Evolutionary conservation across 192 early-diverging fungal species (phyloP), one percentile per base, ranked within the genome.

Genomic region (Coemansia brasiliensis): DNA sequence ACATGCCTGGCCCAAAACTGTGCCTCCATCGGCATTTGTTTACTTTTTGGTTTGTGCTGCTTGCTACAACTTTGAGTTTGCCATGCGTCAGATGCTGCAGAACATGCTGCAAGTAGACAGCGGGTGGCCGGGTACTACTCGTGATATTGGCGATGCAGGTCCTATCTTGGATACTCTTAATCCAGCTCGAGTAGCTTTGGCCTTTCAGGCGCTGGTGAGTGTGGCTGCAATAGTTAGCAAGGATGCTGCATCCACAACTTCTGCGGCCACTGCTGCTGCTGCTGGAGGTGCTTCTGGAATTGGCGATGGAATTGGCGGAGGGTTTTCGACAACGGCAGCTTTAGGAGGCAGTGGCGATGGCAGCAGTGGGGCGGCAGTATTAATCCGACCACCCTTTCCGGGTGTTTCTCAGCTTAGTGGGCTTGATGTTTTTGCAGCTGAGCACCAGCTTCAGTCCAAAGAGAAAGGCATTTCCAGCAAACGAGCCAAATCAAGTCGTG

Each of bases 51-150:
- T 65, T 0, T 80, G 77, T 42, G 72, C 77, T 12, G 77, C 67
- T 6, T 80, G 77, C 77, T 80, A 80, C 52, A 70, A 63, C 63
- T 80, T 80, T 57, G 77, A 74, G 29, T 80, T 74, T 57, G 40
- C 72, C 3, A 59, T 69, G 67, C 63, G 67, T 38, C 67, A 69
- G 60, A 59, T 70, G 56, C 55, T 74, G 11, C 59, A 70, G 38
- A 63, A 61, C 21, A 67, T 80, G 77, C 50, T 80, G 52, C 77
- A 80, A 53, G 27, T 69, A 17, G 77, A 80, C 41, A 72, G 69
- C 39, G 69, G 69, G 10, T 79, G 75, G 75, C 75, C 69, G 0
- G 75, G 75, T 7, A 79, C 75, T 15, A 72, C 61, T 11, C 61
- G 69, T 17, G 69, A 72, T 12, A 57, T 79, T 38, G 38, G 49